phyloP scores from a whole-genome alignment of 2,329 filamentous ascomycete genomes.

The Claviceps purpurea region DNA sequence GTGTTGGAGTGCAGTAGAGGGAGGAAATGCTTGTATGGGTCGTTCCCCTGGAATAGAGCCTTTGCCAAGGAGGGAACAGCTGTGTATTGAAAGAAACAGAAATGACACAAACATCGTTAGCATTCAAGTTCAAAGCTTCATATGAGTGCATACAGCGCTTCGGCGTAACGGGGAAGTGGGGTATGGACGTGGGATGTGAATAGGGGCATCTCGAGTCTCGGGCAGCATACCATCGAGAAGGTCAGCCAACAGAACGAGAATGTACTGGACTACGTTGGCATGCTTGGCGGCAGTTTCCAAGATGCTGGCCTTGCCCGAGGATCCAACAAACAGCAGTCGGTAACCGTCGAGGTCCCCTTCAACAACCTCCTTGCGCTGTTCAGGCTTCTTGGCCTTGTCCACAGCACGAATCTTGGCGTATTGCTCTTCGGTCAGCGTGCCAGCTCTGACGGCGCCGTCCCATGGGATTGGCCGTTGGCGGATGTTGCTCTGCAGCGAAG shows the following conservation, averaged over 20 bases:
- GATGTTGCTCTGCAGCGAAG: constrained; percentile 90
- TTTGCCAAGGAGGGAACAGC: constrained; percentile 69
- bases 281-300: constrained; percentile 77
- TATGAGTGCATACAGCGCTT: no score
- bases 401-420: constrained; percentile 92
- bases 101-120: background rate
- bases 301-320: constrained; percentile 54
- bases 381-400: constrained; percentile 79
- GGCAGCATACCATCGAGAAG: constrained; percentile 61
- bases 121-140: background rate
- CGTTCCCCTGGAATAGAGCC: constrained; percentile 58
- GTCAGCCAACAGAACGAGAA: constrained; percentile 79
- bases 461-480: constrained; percentile 90
- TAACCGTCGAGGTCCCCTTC: constrained; percentile 72
- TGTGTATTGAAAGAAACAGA: constrained; percentile 21
- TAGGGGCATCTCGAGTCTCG: background rate
- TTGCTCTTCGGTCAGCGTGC: constrained; percentile 87
- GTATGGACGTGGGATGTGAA: background rate
- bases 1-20: constrained; percentile 72
- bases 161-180: background rate
- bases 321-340: constrained; percentile 65
- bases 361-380: constrained; percentile 72
- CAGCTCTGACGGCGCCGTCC: constrained; percentile 89
- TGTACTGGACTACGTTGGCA: constrained; percentile 85
- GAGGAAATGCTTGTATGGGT: constrained; percentile 74